Base-by-base conservation (phyloP, 192 early-diverging fungal species). In the Entomortierella parvispora region DNA sequence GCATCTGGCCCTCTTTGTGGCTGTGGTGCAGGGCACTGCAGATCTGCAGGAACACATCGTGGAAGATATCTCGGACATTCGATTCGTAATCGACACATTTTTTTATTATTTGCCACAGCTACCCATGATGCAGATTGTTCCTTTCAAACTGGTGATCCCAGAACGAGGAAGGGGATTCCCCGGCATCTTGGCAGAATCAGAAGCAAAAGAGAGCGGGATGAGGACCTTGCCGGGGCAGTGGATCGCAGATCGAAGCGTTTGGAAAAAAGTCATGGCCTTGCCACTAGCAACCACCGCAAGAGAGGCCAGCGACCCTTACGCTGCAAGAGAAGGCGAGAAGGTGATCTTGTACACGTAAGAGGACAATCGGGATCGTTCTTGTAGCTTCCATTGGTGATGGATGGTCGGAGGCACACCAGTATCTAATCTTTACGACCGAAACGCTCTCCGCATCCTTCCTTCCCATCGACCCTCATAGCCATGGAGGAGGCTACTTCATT, bases 401-500 rank as follows among this genome's bases (percentile, higher is more conserved):
- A n/a, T n/a, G n/a, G n/a, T n/a, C n/a, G n/a, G n/a, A n/a, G n/a
- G n/a, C n/a, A n/a, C n/a, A n/a, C n/a, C n/a, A n/a, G n/a, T n/a
- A n/a, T n/a, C n/a, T n/a, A n/a, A n/a, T n/a, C n/a, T n/a, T n/a
- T n/a, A n/a, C n/a, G n/a, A n/a, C n/a, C n/a, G n/a, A n/a, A n/a
- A n/a, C n/a, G n/a, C n/a, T n/a, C n/a, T n/a, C n/a, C n/a, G n/a
- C n/a, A n/a, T n/a, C n/a, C n/a, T n/a, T n/a, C n/a, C n/a, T n/a
- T n/a, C n/a, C n/a, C n/a, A n/a, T n/a, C n/a, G n/a, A n/a, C n/a
- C n/a, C n/a, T n/a, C n/a, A n/a, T n/a, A n/a, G n/a, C n/a, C 95
- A 95, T 62, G 95, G 95, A 29, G 93, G 93, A 17, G 91, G 85
- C 4, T 93, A 90, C 65, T 85, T 88, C 22, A 43, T 82, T 2